Percentiles rank a stretch among this genome's conserved stretches.
Evolutionary conservation across 352 stramenopile species (phyloP).

Genomic region (Pythium grandisporangium): DNA sequence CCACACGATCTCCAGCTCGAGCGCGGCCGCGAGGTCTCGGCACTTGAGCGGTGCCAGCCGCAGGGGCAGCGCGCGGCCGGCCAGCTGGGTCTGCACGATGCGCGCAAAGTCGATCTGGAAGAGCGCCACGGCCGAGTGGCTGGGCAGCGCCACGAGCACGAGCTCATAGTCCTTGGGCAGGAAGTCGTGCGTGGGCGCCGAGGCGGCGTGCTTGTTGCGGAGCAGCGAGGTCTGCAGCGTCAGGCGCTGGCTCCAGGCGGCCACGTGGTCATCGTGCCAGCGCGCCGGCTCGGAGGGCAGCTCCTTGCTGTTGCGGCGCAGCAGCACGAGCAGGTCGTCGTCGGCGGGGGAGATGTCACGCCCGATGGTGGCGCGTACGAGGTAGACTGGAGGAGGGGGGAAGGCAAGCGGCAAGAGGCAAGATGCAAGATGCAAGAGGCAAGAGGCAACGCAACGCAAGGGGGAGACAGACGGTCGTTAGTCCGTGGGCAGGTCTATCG

Average conservation of each 20-base stretch:
- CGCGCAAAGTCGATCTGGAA: conserved; percentile 69
- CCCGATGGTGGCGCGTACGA: conserved; percentile 63
- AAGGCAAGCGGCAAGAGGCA: too few species aligned
- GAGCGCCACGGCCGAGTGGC: conserved; percentile 67
- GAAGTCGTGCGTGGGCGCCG: conserved; percentile 24
- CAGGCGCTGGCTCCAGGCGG: conserved; percentile 72
- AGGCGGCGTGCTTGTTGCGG: conserved; percentile 22
- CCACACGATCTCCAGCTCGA: conserved; percentile 76
- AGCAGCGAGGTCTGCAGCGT: conserved; percentile 71
- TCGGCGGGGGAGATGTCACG: conserved; percentile 64
- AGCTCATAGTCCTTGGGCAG: conserved; percentile 80
- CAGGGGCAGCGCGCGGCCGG: conserved; percentile 40
- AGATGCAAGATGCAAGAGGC: too few species aligned
- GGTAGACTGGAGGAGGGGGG: too few species aligned
- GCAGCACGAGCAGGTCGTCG: conserved; percentile 73
- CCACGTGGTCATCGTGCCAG: conserved; percentile 58
- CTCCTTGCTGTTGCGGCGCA: conserved; percentile 76
- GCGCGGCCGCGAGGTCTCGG: conserved; percentile 54
- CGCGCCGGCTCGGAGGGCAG: conserved; percentile 57
- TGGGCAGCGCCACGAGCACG: conserved; percentile 73
- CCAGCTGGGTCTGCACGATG: conserved; percentile 42
- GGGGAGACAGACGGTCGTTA: not conserved
- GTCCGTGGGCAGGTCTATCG: not conserved
- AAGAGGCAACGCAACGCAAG: too few species aligned
- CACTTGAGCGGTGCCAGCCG: conserved; percentile 63